Evolutionary conservation across 2,329 filamentous ascomycete genomes (phyloP).

Genomic region (Xylariaceae sp.): DNA sequence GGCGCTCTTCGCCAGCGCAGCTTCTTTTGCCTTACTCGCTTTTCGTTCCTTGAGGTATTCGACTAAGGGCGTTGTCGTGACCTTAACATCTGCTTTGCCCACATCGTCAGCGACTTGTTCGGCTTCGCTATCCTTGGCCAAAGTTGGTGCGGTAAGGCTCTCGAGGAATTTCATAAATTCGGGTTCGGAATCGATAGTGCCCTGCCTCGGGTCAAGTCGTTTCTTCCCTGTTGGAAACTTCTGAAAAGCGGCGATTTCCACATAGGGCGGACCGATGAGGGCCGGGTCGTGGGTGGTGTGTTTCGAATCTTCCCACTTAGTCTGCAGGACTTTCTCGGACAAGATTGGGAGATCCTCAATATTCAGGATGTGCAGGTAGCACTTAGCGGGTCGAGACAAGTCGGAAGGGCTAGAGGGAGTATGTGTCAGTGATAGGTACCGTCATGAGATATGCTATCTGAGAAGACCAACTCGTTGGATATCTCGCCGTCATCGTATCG

Average conservation of each 20-base stretch:
- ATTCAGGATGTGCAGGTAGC: slow-evolving; percentile 76
- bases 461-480: slow-evolving; percentile 66
- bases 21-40: slow-evolving; percentile 62
- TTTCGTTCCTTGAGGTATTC: slow-evolving; percentile 91
- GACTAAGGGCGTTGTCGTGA: slow-evolving; percentile 81
- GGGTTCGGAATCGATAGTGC: slow-evolving; percentile 92
- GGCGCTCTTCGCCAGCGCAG: slow-evolving; percentile 46
- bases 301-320: slow-evolving; percentile 75
- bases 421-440: slow-evolving; percentile 7
- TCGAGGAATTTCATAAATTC: slow-evolving; percentile 94
- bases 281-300: slow-evolving; percentile 66
- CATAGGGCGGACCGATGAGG: slow-evolving; percentile 69
- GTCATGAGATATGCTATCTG: not conserved
- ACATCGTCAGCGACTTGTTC: slow-evolving; percentile 45
- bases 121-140: slow-evolving; percentile 44
- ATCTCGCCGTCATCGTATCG: slow-evolving; percentile 63
- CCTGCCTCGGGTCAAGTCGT: slow-evolving; percentile 77
- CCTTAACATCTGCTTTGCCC: slow-evolving; percentile 50
- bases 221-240: slow-evolving; percentile 71
- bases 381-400: slow-evolving; percentile 71
- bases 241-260: slow-evolving; percentile 80
- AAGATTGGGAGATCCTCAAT: slow-evolving; percentile 62
- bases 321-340: slow-evolving; percentile 62
- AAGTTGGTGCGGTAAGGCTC: slow-evolving; percentile 65
- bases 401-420: slow-evolving; percentile 63